A percentile compares a stretch with the other conserved stretches of the same genome.
Evolutionary conservation across 176 grass and related monocot genomes (phyloP).

Genomic region (Typha latifolia): DNA sequence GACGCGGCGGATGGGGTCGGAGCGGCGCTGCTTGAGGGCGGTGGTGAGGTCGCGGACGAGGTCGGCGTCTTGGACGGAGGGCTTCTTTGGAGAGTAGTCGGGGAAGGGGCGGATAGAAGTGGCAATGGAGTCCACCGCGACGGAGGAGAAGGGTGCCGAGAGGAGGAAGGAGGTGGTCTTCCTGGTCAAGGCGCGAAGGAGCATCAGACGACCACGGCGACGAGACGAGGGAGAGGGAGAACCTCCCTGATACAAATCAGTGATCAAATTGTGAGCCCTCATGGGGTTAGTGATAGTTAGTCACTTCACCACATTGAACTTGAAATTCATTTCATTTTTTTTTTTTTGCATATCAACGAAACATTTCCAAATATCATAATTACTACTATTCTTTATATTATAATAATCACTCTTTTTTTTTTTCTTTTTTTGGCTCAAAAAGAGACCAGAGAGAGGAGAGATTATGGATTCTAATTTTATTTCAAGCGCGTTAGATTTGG

Average conservation of each 20-base stretch:
- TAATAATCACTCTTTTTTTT: no score
- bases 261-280: no score
- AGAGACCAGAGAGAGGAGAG: no score
- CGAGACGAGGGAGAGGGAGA: not conserved
- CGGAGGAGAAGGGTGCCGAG: conserved; percentile 14
- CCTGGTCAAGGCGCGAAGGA: no score
- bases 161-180: conserved; percentile 34
- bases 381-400: fast-evolving
- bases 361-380: no score
- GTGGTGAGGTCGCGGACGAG: conserved; percentile 46
- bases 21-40: conserved; percentile 30
- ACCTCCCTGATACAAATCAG: not conserved
- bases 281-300: no score
- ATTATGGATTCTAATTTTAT: no score
- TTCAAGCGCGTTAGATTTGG: no score
- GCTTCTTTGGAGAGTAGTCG: conserved; percentile 29
- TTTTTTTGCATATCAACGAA: no score
- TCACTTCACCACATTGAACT: no score
- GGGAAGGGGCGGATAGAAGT: conserved; percentile 33
- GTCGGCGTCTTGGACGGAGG: conserved; percentile 22
- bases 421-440: no score
- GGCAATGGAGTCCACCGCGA: conserved; percentile 15
- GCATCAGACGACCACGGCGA: not conserved
- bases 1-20: conserved; percentile 31
- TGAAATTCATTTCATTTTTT: no score